Evolutionary conservation across 129 eudicot species (phyloP).

Genomic region (Pittosporum tobira): DNA sequence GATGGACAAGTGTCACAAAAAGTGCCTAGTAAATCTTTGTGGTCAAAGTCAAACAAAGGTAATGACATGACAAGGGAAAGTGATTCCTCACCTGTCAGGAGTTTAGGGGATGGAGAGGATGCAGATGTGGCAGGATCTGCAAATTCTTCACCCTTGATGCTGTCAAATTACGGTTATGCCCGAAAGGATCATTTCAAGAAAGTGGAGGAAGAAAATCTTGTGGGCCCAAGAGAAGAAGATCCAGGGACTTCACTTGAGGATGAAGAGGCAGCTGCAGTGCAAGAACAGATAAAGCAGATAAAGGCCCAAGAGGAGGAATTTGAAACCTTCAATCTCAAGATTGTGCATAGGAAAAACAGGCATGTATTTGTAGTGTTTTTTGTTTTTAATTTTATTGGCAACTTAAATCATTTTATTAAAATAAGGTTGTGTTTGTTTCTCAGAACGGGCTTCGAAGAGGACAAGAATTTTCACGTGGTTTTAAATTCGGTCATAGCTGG

Average conservation of each 20-base stretch:
- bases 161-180: constrained; percentile 58
- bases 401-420: constrained; percentile 4
- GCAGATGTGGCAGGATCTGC: constrained; percentile 42
- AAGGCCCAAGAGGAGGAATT: constrained; percentile 98
- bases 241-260: constrained; percentile 75
- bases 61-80: constrained; percentile 30
- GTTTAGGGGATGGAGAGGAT: constrained; percentile 63
- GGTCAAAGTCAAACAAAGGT: constrained; percentile 60
- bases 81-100: constrained; percentile 66
- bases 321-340: constrained; percentile 88
- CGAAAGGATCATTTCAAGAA: constrained; percentile 41
- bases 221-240: constrained; percentile 52
- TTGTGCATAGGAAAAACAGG: constrained; percentile 98
- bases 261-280: constrained; percentile 96
- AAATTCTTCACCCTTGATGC: constrained; percentile 72
- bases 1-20: constrained; percentile 41
- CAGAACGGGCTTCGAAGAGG: constrained; percentile 99
- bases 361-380: too few relatives aligned
- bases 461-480: constrained; percentile 91
- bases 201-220: constrained; percentile 35
- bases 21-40: constrained; percentile 38
- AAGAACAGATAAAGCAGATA: constrained; percentile 95
- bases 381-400: too few relatives aligned
- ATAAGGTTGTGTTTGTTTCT: constrained; percentile 13
- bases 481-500: constrained; percentile 91